Base-by-base conservation (phyloP, 2,329 filamentous ascomycete species). In the Botrytis fragariae region DNA sequence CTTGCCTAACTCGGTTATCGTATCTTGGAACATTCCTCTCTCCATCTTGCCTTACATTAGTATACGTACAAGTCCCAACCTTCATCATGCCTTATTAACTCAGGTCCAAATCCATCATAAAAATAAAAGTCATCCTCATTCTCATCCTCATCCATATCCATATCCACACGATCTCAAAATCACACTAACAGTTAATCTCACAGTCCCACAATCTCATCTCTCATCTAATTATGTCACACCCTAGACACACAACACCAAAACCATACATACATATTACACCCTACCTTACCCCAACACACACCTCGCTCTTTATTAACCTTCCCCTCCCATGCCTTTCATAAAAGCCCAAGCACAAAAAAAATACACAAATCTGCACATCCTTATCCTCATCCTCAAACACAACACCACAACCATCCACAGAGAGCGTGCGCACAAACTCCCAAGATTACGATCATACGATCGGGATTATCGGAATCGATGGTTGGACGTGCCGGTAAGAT, bases 361-460 rank as follows among this genome's bases (percentile, higher is more conserved):
- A 7, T n/a, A 37, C 63, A 8, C 22, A 51, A 48, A n/a, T 22
- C 44, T 25, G 25, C 44, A 32, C 37, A 6, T 22, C 44, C 44
- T 45, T 4, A 45, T 22, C 44, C 44, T 45, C 44, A 29, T 16
- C 32, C 6, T 32, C 32, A n/a, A 67, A 25, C 44, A n/a, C 20
- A 42, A 25, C 12, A 35, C 18, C 62, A 35, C 22, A 45, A 44
- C 18, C 42, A 44, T 44, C 42, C 18, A 44, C 8, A 20, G 18
- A 16, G 42, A 44, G 42, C 42, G 42, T 20, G 42, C 48, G 48
- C 48, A 54, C 48, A 29, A 57, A 16, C 51, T 54, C 51, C 45
- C 29, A 51, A 51, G 44, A 67, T 51, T 67, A 51, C 44, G 25
- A 68, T 68, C 65, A 68, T 68, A 68, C 65, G 48, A 68, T 68